Evolutionary conservation across 2,329 filamentous ascomycete genomes (phyloP), one percentile per base, ranked within the genome.

Genomic region (Pyricularia grisea): DNA sequence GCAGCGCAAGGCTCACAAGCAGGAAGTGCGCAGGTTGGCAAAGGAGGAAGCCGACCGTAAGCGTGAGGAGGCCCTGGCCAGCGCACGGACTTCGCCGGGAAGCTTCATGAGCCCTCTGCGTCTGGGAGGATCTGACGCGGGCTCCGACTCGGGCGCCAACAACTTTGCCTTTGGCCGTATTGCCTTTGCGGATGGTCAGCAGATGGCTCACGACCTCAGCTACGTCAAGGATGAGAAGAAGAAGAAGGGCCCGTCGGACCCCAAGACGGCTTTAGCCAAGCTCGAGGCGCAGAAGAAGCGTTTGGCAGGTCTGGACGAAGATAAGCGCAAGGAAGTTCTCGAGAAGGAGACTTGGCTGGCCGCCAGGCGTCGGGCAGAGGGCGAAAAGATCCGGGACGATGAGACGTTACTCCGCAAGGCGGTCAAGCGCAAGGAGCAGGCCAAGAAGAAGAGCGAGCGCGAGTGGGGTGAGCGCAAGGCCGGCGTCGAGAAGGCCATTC

Each of bases 331-430:
- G 71, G 92, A 97, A 70, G 90, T 98, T 64, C 89, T 93, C 71
- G 92, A 97, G 79, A 98, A 98, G 83, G 94, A 99, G 75, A 83
- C 90, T 70, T 99, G 95, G 95, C 84, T 97, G 70, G 94, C 92
- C 66, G 95, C 95, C 2, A 91, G 94, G 79, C 92, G 93, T 79
- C 89, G 91, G 28, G 93, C 91, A 1, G 92, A 97, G 77, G 66
- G 66, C 6, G 94, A 97, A 76, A 92, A 92, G 77, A 90, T 97
- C 42, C 89, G 88, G 70, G 93, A 98, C 76, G 93, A 97, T 77
- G 92, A 93, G 72, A 88, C 87, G 65, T 81, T 97, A 69, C 85
- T 99, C 31, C 97, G 97, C 84, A 97, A 97, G 84, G 92, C 94
- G 0, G 83, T 98, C 73, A 97, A 97, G 85, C 89, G 94, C 73